Conservation (phyloP, 768 basidiomycete genomes). For the Agrocybe pediades region DNA sequence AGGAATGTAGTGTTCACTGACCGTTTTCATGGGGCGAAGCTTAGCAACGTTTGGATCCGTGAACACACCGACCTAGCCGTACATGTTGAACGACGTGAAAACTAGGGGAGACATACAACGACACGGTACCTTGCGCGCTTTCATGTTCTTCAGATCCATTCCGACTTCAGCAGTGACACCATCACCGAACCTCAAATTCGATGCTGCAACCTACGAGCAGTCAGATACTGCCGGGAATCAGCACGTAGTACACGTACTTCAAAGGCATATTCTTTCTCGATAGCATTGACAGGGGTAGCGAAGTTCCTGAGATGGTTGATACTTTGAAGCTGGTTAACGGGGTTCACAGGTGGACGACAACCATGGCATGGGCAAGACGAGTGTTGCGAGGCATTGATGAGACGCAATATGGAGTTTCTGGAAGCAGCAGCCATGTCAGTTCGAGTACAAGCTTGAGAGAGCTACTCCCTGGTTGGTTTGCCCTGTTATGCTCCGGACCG, state of each 20-base stretch:
- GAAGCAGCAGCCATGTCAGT: slow-evolving; percentile 48
- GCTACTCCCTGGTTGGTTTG: neutral
- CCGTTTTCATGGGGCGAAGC: slow-evolving; percentile 80
- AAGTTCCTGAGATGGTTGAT: slow-evolving; percentile 68
- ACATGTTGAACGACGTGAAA: neutral
- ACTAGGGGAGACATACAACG: neutral
- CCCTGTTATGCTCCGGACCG: slow-evolving; percentile 13
- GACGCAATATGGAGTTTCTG: slow-evolving; percentile 65
- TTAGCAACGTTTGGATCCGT: slow-evolving; percentile 87
- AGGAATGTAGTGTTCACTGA: slow-evolving; percentile 33
- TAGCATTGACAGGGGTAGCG: slow-evolving; percentile 72
- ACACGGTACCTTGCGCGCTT: slow-evolving; percentile 69
- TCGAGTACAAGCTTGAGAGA: slow-evolving; percentile 14
- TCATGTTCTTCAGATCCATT: slow-evolving; percentile 94
- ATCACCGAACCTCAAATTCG: slow-evolving; percentile 87
- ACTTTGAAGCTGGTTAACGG: slow-evolving; percentile 45
- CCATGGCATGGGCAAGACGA: slow-evolving; percentile 82
- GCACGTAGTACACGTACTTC: slow-evolving; percentile 49
- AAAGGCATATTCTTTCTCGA: slow-evolving; percentile 90
- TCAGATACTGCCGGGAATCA: neutral
- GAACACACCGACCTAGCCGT: slow-evolving; percentile 80
- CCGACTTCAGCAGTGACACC: slow-evolving; percentile 90
- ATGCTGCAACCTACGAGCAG: slow-evolving; percentile 69
- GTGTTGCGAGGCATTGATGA: slow-evolving; percentile 77
- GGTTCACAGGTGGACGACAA: slow-evolving; percentile 45